Evolutionary conservation across 768 basidiomycete genomes (phyloP).

Genomic region (Candolleomyces efflorescens): DNA sequence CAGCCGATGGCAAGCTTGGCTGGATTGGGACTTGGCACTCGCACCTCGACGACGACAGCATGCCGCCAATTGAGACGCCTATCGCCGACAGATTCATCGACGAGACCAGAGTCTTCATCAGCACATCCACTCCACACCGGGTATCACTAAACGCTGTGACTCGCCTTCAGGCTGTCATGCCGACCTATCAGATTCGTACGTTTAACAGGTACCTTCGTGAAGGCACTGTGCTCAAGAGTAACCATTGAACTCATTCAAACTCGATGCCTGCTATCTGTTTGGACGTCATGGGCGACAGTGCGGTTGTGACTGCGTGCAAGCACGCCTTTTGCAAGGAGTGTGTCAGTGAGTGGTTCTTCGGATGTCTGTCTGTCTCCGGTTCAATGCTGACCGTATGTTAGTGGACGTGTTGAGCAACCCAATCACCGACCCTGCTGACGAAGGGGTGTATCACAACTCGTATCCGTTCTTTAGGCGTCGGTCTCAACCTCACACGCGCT

Average conservation of each 20-base stretch:
- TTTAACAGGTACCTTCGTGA: conserved; percentile 61
- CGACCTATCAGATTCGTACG: conserved; percentile 47
- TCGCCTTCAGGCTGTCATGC: conserved; percentile 56
- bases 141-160: conserved; percentile 59
- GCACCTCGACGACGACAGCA: conserved; percentile 55
- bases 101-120: conserved; percentile 65
- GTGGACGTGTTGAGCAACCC: conserved; percentile 43
- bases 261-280: conserved; percentile 64
- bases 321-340: conserved; percentile 66
- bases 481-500: conserved; percentile 60
- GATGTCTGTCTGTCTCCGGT: conserved; percentile 1
- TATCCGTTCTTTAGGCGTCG: conserved; percentile 28
- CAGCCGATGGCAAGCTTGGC: conserved; percentile 55
- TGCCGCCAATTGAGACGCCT: conserved; percentile 40
- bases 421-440: conserved; percentile 29
- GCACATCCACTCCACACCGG: conserved; percentile 48
- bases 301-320: conserved; percentile 53
- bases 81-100: conserved; percentile 44
- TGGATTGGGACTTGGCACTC: conserved; percentile 63
- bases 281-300: conserved; percentile 44
- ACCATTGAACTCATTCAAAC: conserved; percentile 45
- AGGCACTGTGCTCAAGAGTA: conserved; percentile 63
- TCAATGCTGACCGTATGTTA: too few relatives aligned
- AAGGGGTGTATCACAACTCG: too few relatives aligned
- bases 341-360: conserved; percentile 35